Evolutionary conservation across 345 rosid species (phyloP).

Genomic region (Hypericum perforatum): DNA sequence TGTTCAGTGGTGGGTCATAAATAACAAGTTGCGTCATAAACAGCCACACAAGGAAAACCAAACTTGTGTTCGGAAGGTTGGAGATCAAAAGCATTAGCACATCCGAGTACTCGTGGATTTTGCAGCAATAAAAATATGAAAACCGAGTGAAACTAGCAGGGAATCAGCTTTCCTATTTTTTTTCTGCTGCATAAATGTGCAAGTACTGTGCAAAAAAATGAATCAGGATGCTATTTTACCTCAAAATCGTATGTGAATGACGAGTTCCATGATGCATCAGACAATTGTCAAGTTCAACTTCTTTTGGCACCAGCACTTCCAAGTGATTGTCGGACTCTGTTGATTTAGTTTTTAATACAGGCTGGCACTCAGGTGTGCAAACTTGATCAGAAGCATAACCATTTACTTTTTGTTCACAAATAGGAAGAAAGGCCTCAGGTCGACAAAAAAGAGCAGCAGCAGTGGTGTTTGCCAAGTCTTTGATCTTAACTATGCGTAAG

Average conservation of each 20-base stretch:
- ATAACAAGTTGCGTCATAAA: too few species aligned
- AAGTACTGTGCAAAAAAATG: background rate
- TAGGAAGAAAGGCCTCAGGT: conserved; percentile 41
- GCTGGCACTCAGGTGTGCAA: conserved; percentile 26
- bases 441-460: conserved; percentile 84
- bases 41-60: too few species aligned
- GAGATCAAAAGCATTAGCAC: too few species aligned
- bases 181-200: background rate
- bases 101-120: too few species aligned
- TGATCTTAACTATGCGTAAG: conserved; percentile 86
- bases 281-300: conserved; percentile 29
- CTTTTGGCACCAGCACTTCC: conserved; percentile 22
- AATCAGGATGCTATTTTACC: conserved; percentile 34
- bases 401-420: conserved; percentile 45
- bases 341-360: conserved; percentile 23
- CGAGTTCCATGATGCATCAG: conserved; percentile 15
- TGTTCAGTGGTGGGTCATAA: too few species aligned
- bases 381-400: conserved; percentile 36
- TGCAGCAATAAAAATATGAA: too few species aligned
- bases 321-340: conserved; percentile 24
- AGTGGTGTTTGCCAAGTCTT: conserved; percentile 87
- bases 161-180: too few species aligned
- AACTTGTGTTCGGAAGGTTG: too few species aligned
- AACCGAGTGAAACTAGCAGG: too few species aligned
- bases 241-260: conserved; percentile 35